phyloP scores from a whole-genome alignment of 2,329 filamentous ascomycete genomes.

The Aspergillus bombycis region DNA sequence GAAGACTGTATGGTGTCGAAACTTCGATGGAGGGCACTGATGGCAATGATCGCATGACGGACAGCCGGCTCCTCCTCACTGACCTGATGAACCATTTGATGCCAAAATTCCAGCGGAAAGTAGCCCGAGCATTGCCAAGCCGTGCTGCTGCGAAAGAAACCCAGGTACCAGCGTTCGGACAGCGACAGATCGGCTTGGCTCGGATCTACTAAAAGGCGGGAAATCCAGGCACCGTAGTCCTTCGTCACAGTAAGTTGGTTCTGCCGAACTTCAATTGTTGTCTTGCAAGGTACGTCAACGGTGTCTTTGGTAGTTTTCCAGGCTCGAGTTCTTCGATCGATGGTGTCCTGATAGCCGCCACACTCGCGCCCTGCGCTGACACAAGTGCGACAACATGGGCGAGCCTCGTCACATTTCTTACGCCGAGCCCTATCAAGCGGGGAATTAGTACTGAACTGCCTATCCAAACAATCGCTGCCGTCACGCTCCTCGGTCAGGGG shows the following conservation, averaged over 20 bases:
- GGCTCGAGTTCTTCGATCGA: background rate
- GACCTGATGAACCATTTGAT: slow-evolving; percentile 22
- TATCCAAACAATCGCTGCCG: background rate
- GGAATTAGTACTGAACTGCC: background rate
- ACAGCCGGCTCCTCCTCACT: slow-evolving; percentile 26
- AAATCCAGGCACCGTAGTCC: background rate
- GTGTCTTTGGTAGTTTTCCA: background rate
- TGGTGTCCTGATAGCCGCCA: background rate
- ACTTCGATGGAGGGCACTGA: slow-evolving; percentile 29
- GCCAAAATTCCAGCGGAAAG: slow-evolving; percentile 17
- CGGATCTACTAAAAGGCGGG: background rate
- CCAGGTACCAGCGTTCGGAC: background rate
- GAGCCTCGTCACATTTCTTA: background rate
- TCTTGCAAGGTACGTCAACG: background rate
- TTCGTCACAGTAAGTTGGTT: background rate
- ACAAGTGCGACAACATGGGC: background rate
- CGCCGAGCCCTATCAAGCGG: background rate
- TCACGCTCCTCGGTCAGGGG: background rate
- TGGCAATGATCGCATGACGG: slow-evolving; percentile 28
- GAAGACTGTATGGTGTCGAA: slow-evolving; percentile 14
- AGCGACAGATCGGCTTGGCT: background rate
- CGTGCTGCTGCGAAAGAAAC: background rate
- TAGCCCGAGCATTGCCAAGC: background rate
- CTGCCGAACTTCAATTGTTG: background rate
- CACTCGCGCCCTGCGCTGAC: background rate